Percentiles rank a stretch among this genome's conserved stretches.
Evolutionary conservation across 164 flowering plant genomes (phyloP).

Genomic region (Chloranthus sessilifolius): DNA sequence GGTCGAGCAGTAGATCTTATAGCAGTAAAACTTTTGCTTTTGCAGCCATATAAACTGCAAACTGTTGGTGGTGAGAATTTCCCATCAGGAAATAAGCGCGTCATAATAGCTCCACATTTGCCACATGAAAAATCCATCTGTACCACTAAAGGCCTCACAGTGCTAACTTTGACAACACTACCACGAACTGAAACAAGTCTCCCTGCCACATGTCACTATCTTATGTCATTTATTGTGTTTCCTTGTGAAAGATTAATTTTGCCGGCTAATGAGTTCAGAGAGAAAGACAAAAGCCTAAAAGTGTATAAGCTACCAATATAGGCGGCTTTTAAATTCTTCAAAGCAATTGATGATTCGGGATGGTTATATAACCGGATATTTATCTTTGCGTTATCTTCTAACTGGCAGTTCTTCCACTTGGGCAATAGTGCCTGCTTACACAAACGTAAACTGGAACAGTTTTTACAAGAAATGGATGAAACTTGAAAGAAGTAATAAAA

Average conservation of each 20-base stretch:
- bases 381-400: constrained; percentile 43
- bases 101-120: constrained; percentile 57
- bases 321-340: constrained; percentile 90
- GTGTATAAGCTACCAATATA: constrained; percentile 61
- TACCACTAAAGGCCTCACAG: constrained; percentile 75
- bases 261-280: too few species aligned
- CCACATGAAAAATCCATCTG: constrained; percentile 72
- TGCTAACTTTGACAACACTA: constrained; percentile 85
- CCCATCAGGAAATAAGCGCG: constrained; percentile 77
- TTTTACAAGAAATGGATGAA: constrained; percentile 2
- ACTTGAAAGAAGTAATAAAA: not conserved
- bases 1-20: constrained; percentile 65
- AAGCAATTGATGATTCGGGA: constrained; percentile 72
- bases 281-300: not conserved
- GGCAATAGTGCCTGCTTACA: constrained; percentile 39
- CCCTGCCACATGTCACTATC: constrained; percentile 42
- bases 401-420: constrained; percentile 20
- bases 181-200: constrained; percentile 91
- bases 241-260: not conserved
- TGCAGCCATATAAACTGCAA: constrained; percentile 67
- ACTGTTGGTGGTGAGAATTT: constrained; percentile 79
- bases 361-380: constrained; percentile 69
- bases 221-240: constrained; percentile 2
- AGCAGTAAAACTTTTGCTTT: constrained; percentile 70
- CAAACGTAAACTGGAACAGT: not conserved